Base-by-base conservation (phyloP, 1,284 basidiomycete species). In the Apiotrichum domesticum region DNA sequence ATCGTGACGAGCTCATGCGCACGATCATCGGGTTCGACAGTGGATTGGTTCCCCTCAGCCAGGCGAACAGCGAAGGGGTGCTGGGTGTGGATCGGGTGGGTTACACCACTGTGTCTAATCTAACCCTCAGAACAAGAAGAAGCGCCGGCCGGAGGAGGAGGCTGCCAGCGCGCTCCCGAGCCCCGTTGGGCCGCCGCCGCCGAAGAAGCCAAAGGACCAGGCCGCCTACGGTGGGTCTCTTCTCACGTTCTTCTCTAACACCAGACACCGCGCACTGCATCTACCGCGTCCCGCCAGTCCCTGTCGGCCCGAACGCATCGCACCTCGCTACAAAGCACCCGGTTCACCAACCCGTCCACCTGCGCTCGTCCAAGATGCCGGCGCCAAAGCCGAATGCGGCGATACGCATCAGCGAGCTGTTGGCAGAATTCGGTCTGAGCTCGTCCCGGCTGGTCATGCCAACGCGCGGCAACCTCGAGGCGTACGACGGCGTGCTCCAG, bases 1-100 rank as follows among this genome's bases (percentile, higher is more conserved):
- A 98, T 51, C 82, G 96, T 7, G 93, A 97, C 63, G 90, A 93
- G 47, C 82, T 99, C 34, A 81, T 98, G 61, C 84, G 88, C 29
- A 87, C 87, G 0, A 78, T 98, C 14, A 84, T 85, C 40, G 90
- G 90, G 2, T 82, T 92, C 46, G 90, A 94, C 63, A 88, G 87
- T 39, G 91, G 91, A 3, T 77, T 94, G 32, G 81, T 88, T 0
- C 85, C 86, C 61, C 80, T 72, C 41, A 67, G 71, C 41, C 66
- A 68, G 46, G 56, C 63, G 37, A 67, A 72, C 51, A 64, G 68
- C 13, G 74, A 77, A 49, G 58, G 65, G 33, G 66, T 71, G 29
- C 63, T 81, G 33, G 78, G 81, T 2, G 59, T 67, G 3, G 72
- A 71, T 51, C 42, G 54, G 51, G 55, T 55, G 50, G 34, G 53